Conservation (phyloP, 305 asterid genomes). For the Solanum hybrid region DNA sequence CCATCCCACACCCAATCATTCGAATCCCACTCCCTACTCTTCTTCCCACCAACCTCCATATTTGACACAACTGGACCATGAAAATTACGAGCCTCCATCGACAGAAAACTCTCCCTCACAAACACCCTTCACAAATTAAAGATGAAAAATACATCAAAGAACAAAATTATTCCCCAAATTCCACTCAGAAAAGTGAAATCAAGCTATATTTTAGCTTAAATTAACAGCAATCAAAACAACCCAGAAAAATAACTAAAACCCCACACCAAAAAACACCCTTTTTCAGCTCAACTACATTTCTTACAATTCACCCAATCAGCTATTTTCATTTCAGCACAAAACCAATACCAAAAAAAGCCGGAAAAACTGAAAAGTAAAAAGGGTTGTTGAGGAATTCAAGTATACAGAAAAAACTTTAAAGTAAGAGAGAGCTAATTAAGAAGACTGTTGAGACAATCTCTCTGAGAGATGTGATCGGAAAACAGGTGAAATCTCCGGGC, state of each 20-base stretch:
- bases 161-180: not conserved
- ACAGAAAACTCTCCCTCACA: not conserved
- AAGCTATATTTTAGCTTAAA: constrained; percentile 4
- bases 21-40: constrained; percentile 67
- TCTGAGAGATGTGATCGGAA: not conserved
- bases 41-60: constrained; percentile 48
- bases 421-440: not conserved
- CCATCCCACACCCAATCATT: constrained; percentile 97
- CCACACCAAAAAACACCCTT: not conserved
- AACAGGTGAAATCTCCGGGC: not conserved
- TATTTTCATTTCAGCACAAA: not conserved
- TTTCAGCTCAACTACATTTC: constrained; percentile 18
- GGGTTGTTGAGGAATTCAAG: not conserved
- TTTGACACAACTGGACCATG: constrained; percentile 50
- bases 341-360: not conserved
- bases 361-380: not conserved
- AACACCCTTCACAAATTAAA: not conserved
- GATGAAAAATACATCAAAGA: not conserved
- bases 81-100: constrained; percentile 36
- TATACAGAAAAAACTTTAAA: not conserved
- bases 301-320: not conserved
- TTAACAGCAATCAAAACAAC: constrained; percentile 9
- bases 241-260: not conserved
- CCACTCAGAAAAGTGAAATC: constrained; percentile 11
- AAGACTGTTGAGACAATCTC: not conserved